A percentile compares a stretch with the other conserved stretches of the same genome.
Evolutionary conservation across 805 yeast genomes (phyloP).

Genomic region (Saccharomycopsis guyanensis): DNA sequence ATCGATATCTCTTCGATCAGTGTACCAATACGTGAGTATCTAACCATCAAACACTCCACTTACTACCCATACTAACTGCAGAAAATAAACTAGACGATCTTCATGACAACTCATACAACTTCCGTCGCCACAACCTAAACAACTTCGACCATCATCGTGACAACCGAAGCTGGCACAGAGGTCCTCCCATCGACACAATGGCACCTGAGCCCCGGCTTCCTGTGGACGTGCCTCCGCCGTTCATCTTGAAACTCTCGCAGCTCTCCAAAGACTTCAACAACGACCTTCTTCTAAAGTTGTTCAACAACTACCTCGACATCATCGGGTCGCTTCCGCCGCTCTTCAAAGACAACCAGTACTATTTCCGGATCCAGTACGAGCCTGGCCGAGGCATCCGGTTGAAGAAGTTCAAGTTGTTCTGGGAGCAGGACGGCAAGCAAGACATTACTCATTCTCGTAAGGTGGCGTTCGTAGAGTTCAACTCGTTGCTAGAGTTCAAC

Average conservation of each 20-base stretch:
- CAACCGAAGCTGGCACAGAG: too few relatives aligned
- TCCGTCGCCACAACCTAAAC: constrained; percentile 10
- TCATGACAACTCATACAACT: constrained; percentile 7
- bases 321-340: constrained; percentile 30
- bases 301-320: constrained; percentile 20
- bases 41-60: background rate
- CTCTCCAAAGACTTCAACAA: constrained; percentile 46
- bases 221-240: constrained; percentile 43
- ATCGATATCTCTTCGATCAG: constrained; percentile 56
- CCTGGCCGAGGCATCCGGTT: constrained; percentile 43
- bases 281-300: constrained; percentile 14
- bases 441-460: constrained; percentile 31
- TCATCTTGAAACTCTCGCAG: constrained; percentile 53
- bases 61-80: background rate
- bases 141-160: too few relatives aligned
- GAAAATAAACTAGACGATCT: background rate
- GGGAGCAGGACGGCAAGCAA: constrained; percentile 30
- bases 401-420: constrained; percentile 53
- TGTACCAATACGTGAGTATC: constrained; percentile 30
- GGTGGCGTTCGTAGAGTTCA: constrained; percentile 57
- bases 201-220: constrained; percentile 13
- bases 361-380: constrained; percentile 13
- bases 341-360: constrained; percentile 44
- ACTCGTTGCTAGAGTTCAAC: constrained; percentile 39
- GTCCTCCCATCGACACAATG: too few relatives aligned